Evolutionary conservation across 345 rosid species (phyloP), one percentile per base, ranked within the genome.

Genomic region (Turritis glabra): DNA sequence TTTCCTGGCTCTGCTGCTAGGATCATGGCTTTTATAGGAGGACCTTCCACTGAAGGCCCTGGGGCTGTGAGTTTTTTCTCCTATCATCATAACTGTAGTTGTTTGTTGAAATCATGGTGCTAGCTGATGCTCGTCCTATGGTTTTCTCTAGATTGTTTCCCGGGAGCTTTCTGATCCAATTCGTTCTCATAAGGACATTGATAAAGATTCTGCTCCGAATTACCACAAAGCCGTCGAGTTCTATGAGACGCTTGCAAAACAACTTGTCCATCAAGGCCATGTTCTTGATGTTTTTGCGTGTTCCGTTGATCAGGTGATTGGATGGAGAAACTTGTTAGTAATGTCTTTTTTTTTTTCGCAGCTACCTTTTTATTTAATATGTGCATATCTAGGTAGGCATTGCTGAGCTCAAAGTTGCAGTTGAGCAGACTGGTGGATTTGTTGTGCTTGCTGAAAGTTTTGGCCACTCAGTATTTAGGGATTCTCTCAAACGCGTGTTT

Each of bases 371-470:
- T 17, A 11, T 52, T 38, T 21, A 55, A 15, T 27, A 3, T 64
- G 41, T 44, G 26, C 3, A 15, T 55, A 26, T 35, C 59, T 80
- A 92, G 99, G 97, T 95, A 33, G 99, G 99, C 51, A 82, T 95
- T 79, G 93, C 97, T 47, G 99, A 95, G 84, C 86, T 95, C 55
- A 92, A 85, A 90, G 90, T 95, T 77, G 92, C 92, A 25, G 87
- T 95, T 54, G 99, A 95, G 80, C 84, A 82, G 84, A 90, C 97
- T 21, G 98, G 99, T 57, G 99, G 99, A 13, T 87, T 92, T 77
- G 92, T 95, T 53, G 97, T 92, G 82, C 99, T 95, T 81, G 91
- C 99, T 51, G 99, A 95, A 84, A 95, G 99, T 83, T 95, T 95
- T 85, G 97, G 96, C 64, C 97, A 92, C 77, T 82, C 96, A 22